Conservation (phyloP, 805 yeast genomes). For the Helenozyma baotianmanensis region DNA sequence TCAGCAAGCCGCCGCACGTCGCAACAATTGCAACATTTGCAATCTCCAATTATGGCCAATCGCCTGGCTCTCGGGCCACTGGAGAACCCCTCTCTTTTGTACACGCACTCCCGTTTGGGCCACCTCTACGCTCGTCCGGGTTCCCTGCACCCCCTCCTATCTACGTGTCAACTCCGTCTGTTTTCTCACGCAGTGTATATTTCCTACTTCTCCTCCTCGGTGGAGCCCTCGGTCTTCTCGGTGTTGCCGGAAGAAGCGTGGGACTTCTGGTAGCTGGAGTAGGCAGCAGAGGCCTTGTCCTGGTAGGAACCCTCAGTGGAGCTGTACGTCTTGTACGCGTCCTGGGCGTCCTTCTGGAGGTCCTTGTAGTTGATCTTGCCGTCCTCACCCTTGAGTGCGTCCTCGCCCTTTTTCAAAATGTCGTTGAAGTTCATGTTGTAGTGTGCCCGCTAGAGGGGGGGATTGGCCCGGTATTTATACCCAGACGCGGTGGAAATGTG, state of each 20-base stretch:
- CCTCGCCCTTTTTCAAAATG: constrained; percentile 30
- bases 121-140: too few relatives aligned
- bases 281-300: constrained; percentile 35
- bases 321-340: constrained; percentile 30
- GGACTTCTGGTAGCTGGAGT: constrained; percentile 24
- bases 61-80: too few relatives aligned
- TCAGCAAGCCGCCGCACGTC: too few relatives aligned
- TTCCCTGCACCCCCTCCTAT: too few relatives aligned
- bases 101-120: too few relatives aligned
- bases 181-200: too few relatives aligned
- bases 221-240: neutral
- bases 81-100: too few relatives aligned
- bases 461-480: constrained; percentile 1
- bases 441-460: too few relatives aligned
- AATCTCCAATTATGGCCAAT: too few relatives aligned
- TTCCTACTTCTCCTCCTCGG: too few relatives aligned
- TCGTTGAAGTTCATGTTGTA: constrained; percentile 27
- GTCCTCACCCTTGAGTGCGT: constrained; percentile 21
- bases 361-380: constrained; percentile 22
- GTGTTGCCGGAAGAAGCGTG: constrained; percentile 8
- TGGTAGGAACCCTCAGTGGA: constrained; percentile 23
- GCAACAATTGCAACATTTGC: too few relatives aligned
- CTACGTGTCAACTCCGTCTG: too few relatives aligned
- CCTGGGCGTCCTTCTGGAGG: constrained; percentile 30
- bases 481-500: neutral